These are phyloP conservation scores for Dioszegia aurantiaca DNA, from an alignment of 768 basidiomycete genomes.

Conservation along the genomic window DNA sequence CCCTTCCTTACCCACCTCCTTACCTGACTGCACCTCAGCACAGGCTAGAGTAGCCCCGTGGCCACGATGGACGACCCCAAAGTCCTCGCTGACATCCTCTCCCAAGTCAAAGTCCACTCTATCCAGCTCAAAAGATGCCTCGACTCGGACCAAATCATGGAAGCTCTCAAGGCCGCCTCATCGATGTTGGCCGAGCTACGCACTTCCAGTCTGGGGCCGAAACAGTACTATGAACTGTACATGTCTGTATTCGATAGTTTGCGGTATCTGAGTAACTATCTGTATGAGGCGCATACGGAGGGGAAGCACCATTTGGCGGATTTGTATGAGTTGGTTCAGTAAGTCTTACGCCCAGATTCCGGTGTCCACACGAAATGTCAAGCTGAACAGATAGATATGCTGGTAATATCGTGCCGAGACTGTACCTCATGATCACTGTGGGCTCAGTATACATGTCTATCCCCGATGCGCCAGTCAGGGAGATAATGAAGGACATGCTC, in stretches of 20 bases:
- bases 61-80: constrained; percentile 49
- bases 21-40: not conserved
- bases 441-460: constrained; percentile 99
- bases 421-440: constrained; percentile 96
- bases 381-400: constrained; percentile 36
- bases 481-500: constrained; percentile 99
- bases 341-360: constrained; percentile 49
- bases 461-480: constrained; percentile 92
- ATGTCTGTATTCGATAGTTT: constrained; percentile 99
- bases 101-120: constrained; percentile 59
- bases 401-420: constrained; percentile 49
- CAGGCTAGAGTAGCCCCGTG: no score
- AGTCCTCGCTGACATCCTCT: constrained; percentile 47
- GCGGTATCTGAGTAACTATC: constrained; percentile 82
- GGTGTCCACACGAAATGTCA: constrained; percentile 1
- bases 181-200: constrained; percentile 95
- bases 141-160: constrained; percentile 95
- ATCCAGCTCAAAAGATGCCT: constrained; percentile 93
- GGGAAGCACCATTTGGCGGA: constrained; percentile 94
- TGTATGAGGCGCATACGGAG: constrained; percentile 90
- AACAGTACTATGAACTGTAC: constrained; percentile 98
- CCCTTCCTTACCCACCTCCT: not conserved
- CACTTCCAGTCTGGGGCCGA: constrained; percentile 80
- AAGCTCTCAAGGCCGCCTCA: constrained; percentile 93
- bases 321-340: constrained; percentile 99